Evolutionary conservation across 2,329 filamentous ascomycete genomes (phyloP).

Genomic region (Aspergillus sp.): DNA sequence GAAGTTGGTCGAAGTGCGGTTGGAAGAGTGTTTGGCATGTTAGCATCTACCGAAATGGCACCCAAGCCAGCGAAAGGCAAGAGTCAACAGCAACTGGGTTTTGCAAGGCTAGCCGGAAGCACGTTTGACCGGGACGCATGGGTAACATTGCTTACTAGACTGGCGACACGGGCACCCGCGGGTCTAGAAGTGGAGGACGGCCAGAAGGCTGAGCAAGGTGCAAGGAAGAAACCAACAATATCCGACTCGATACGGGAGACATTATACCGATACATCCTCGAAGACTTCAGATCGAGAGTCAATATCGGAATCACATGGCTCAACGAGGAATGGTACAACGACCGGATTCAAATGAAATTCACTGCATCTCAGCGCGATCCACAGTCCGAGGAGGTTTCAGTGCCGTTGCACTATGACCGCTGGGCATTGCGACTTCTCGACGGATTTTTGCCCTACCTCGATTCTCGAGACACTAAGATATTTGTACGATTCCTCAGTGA

Average conservation of each 20-base stretch:
- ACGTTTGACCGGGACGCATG: conserved; percentile 83
- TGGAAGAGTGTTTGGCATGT: conserved; percentile 70
- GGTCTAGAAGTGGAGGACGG: conserved; percentile 56
- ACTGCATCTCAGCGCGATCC: conserved; percentile 39
- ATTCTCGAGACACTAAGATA: conserved; percentile 75
- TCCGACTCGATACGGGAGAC: conserved; percentile 69
- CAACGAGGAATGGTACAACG: conserved; percentile 97
- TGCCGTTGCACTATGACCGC: conserved; percentile 63
- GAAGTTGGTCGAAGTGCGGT: conserved; percentile 71
- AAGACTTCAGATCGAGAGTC: conserved; percentile 85
- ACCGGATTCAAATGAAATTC: conserved; percentile 54
- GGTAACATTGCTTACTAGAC: conserved; percentile 78
- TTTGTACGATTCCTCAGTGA: conserved; percentile 89
- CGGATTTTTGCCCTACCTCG: conserved; percentile 84
- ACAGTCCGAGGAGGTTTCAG: conserved; percentile 44
- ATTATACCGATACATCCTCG: conserved; percentile 79
- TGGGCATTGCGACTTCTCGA: conserved; percentile 81
- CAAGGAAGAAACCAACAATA: conserved; percentile 32
- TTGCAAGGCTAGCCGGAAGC: conserved; percentile 78
- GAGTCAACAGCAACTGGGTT: conserved; percentile 58
- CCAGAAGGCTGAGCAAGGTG: conserved; percentile 25
- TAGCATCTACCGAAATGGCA: conserved; percentile 67
- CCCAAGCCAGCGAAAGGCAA: conserved; percentile 48
- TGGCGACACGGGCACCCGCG: conserved; percentile 73
- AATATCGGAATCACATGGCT: conserved; percentile 91